These are phyloP conservation scores for Wickerhamomyces chambardii DNA, from an alignment of 805 yeast genomes.

Conservation along the genomic window DNA sequence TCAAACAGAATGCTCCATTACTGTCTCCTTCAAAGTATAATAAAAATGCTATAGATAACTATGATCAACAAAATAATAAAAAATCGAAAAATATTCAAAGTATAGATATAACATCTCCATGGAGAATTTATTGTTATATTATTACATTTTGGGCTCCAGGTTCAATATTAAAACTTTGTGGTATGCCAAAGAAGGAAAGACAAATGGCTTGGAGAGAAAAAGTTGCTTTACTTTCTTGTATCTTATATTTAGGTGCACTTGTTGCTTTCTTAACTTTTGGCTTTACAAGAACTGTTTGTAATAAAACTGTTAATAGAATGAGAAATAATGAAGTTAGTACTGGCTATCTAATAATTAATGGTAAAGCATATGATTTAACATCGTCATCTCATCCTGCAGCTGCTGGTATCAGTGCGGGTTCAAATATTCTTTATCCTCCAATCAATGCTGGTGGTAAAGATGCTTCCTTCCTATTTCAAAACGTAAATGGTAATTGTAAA, in stretches of 20 bases:
- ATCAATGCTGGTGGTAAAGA: slow-evolving; percentile 82
- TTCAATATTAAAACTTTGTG: slow-evolving; percentile 59
- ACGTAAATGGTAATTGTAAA: slow-evolving; percentile 86
- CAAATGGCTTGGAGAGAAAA: slow-evolving; percentile 98
- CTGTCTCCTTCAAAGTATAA: background rate
- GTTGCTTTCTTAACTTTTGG: slow-evolving; percentile 91
- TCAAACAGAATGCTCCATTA: slow-evolving; percentile 7
- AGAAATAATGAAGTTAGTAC: slow-evolving; percentile 48
- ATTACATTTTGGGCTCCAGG: slow-evolving; percentile 93
- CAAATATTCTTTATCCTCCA: slow-evolving; percentile 80
- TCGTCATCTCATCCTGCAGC: slow-evolving; percentile 74
- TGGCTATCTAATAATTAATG: slow-evolving; percentile 69
- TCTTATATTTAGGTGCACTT: slow-evolving; percentile 61
- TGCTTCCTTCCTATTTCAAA: slow-evolving; percentile 79
- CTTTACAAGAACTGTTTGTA: slow-evolving; percentile 76
- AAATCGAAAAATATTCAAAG: slow-evolving; percentile 1
- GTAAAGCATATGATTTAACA: slow-evolving; percentile 68
- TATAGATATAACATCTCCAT: too few species aligned
- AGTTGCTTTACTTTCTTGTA: slow-evolving; percentile 73
- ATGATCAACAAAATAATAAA: slow-evolving; percentile 1
- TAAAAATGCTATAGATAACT: slow-evolving; percentile 3
- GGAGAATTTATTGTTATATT: slow-evolving; percentile 75
- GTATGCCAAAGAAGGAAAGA: slow-evolving; percentile 69
- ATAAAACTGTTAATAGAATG: slow-evolving; percentile 34
- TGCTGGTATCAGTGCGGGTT: slow-evolving; percentile 61